These are phyloP conservation scores for Dictyophora rubrovolvata DNA, from an alignment of 768 basidiomycete genomes.

Conservation along the genomic window DNA sequence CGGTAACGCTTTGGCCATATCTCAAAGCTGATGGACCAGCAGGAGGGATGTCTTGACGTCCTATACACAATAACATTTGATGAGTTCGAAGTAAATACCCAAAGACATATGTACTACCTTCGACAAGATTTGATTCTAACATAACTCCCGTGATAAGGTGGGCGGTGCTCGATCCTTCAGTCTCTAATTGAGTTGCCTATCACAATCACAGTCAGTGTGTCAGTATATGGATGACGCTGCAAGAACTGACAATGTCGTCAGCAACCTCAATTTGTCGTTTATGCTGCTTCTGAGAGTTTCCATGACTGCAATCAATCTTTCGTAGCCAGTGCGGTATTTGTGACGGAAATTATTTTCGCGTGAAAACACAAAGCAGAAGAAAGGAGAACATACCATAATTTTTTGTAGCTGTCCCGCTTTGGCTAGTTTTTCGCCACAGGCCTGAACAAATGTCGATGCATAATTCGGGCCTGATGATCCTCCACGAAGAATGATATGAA, in stretches of 20 bases:
- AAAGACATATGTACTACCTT: conserved; percentile 20
- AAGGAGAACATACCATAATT: conserved; percentile 61
- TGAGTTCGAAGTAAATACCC: neutral
- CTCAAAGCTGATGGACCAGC: conserved; percentile 61
- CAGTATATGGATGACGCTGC: conserved; percentile 3
- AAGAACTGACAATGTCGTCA: conserved; percentile 56
- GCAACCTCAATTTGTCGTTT: conserved; percentile 81
- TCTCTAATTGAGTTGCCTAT: conserved; percentile 65
- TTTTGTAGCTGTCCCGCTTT: conserved; percentile 73
- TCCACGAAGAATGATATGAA: conserved; percentile 91
- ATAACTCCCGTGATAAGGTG: conserved; percentile 82
- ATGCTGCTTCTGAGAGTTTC: conserved; percentile 90
- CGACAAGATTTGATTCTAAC: conserved; percentile 87
- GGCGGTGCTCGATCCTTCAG: conserved; percentile 47
- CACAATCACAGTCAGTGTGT: neutral
- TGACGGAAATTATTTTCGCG: neutral
- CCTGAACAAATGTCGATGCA: conserved; percentile 64
- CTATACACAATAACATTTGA: conserved; percentile 19
- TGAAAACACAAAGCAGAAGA: conserved; percentile 3
- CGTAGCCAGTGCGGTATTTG: neutral
- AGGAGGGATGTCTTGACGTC: conserved; percentile 74
- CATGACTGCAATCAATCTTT: conserved; percentile 94
- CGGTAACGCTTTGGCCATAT: conserved; percentile 83
- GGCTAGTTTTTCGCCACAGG: conserved; percentile 58
- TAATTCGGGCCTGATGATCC: conserved; percentile 88